Evolutionary conservation across 495 filamentous ascomycete species (phyloP), one percentile per base, ranked within the genome.

Genomic region (Amorphotheca resinae): DNA sequence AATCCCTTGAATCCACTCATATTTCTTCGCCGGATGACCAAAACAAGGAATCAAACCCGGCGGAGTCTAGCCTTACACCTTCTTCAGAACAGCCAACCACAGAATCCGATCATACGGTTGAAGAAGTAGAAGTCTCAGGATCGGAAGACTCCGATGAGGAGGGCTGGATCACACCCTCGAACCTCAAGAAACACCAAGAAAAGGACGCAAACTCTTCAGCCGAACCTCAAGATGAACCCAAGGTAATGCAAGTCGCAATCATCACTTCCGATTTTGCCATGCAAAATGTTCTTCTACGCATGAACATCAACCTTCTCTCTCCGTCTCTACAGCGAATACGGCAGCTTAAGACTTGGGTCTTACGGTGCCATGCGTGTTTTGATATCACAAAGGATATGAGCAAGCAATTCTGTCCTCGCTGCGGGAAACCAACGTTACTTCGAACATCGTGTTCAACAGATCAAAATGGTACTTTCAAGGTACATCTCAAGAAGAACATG

Each of bases 301-400:
- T 96, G 67, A 94, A 94, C 63, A 72, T 99, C 22, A 86, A 93
- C 55, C 76, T 99, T 6, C 67, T 99, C 16, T 88, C 87, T 2
- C 70, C 84, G 1, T 73, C 72, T 15, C 59, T 95, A 6, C 71
- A 81, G 39, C 77, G 85, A 42, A 79, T 99, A 51, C 73, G 71
- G 25, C 78, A 79, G 41, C 72, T 95, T 18, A 84, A 82, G 53
- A 87, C 82, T 5, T 93, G 82, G 69, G 76, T 95, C 17, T 70
- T 95, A 40, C 80, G 91, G 33, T 99, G 91, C 65, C 88, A 99
- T 61, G 89, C 77, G 41, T 99, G 91, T 65, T 96, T 94, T 68
- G 65, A 76, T 35, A 77, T 84, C 12, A 84, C 80, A 50, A 86
- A 84, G 54, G 79, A 93, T 49, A 88, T 83, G 75, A 66, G 61